Percentiles rank a stretch among this genome's conserved stretches.
Evolutionary conservation across 257 asterid species (phyloP).

Genomic region (Solanum neorickii): DNA sequence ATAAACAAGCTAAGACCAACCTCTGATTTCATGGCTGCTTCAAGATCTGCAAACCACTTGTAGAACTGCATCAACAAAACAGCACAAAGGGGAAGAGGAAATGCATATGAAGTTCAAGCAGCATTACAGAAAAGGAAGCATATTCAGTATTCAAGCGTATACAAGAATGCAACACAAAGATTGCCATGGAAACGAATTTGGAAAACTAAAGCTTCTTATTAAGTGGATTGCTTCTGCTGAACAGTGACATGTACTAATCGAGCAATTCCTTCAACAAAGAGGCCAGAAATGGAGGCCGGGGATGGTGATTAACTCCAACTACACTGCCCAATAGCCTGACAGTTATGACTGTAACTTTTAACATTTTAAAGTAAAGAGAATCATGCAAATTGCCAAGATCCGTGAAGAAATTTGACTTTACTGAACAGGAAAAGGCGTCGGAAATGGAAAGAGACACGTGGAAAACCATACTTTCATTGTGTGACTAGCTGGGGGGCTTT

Average conservation of each 20-base stretch:
- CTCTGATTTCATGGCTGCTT: slow-evolving; percentile 99
- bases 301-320: neutral
- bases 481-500: neutral
- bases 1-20: slow-evolving; percentile 27
- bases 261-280: neutral
- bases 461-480: neutral
- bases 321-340: neutral
- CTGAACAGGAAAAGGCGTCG: neutral
- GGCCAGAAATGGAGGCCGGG: neutral
- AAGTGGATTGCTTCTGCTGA: neutral
- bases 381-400: neutral
- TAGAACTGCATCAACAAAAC: slow-evolving; percentile 55
- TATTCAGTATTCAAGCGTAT: neutral
- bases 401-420: neutral
- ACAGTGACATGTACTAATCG: neutral
- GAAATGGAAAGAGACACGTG: neutral
- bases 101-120: neutral
- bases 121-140: neutral
- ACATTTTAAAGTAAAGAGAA: neutral
- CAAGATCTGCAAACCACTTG: slow-evolving; percentile 91
- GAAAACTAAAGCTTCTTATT: neutral
- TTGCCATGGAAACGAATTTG: neutral
- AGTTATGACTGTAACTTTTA: neutral
- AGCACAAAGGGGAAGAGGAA: slow-evolving; percentile 3
- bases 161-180: neutral